Base-by-base conservation (phyloP, 208 protist species). In the Acanthamoeba royreba region DNA sequence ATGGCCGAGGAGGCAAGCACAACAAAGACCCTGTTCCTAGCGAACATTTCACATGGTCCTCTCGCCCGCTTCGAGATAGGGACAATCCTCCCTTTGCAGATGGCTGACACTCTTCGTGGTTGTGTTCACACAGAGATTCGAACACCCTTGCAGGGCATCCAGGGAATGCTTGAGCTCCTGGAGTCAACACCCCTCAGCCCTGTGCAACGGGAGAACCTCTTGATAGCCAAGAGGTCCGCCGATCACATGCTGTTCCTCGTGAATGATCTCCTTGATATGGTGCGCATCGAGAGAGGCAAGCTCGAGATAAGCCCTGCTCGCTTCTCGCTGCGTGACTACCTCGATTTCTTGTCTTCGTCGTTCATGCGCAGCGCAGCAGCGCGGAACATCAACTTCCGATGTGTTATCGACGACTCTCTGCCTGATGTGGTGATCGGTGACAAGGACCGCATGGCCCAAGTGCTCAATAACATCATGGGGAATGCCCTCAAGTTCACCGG, bases 271-370 rank as follows among this genome's bases (percentile, higher is more conserved):
- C 53, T 89, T 38, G 81, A 89, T 49, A 33, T 89, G 35, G 81
- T 89, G 53, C 81, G 81, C 28, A 89, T 89, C 31, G 81, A 89
- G 81, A 46, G 42, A 40, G 81, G 81, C 81, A 89, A 89, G 47
- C 81, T 89, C 3, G 81, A 58, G 49, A 58, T 89, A 28, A 63
- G 81, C 35, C 81, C 53, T 0, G 53, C 81, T 0, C 81, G 49
- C 46, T 89, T 89, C 81, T 89, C 81, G 4, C 81, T 89, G 8
- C 81, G 22, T 22, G 46, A 89, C 53, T 31, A 89, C 38, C 81
- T 89, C 11, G 15, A 89, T 28, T 89, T 38, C 81, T 49, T 89
- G 35, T 69, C 49, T 7, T 42, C 33, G 3, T 89, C 81, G 33
- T 69, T 89, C 33, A 17, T 28, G 81, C 46, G 53, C 46, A 42